Evolutionary conservation across 2,329 filamentous ascomycete species (phyloP).

Genomic region (Teratosphaeria zuluensis): DNA sequence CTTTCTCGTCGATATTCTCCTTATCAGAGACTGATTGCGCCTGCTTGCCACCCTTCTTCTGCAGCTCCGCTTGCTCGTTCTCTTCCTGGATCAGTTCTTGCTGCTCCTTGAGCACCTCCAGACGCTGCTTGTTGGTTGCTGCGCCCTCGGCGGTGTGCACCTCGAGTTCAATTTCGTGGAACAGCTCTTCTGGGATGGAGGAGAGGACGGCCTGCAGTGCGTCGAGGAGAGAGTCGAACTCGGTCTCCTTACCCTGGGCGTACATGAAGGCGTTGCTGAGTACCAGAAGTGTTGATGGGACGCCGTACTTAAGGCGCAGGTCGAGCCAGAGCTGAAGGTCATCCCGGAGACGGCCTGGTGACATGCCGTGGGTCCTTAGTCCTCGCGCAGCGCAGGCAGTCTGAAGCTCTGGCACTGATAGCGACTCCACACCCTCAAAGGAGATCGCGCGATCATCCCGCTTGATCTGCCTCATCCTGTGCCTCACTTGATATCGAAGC

Average conservation of each 20-base stretch:
- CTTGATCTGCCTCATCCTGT: conserved; percentile 99
- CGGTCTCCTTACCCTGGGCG: conserved; percentile 70
- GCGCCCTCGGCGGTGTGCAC: conserved; percentile 94
- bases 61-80: conserved; percentile 79
- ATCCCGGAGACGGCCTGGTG: conserved; percentile 74
- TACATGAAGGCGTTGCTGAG: conserved; percentile 98
- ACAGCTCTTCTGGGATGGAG: conserved; percentile 92
- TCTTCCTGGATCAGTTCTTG: conserved; percentile 97
- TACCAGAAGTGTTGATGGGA: conserved; percentile 92
- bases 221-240: conserved; percentile 83
- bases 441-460: conserved; percentile 89
- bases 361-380: conserved; percentile 85
- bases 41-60: conserved; percentile 58
- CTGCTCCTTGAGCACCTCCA: conserved; percentile 97
- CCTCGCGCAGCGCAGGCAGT: conserved; percentile 85
- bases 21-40: conserved; percentile 52
- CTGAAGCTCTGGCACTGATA: conserved; percentile 90
- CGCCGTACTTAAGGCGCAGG: conserved; percentile 80
- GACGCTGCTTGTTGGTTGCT: conserved; percentile 96
- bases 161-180: conserved; percentile 98
- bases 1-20: conserved; percentile 91
- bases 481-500: conserved; percentile 91
- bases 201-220: conserved; percentile 85
- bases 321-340: conserved; percentile 93
- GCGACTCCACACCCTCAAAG: conserved; percentile 83